These are phyloP conservation scores for Choiromyces venosus DNA, from an alignment of 495 filamentous ascomycete genomes.

Conservation along the genomic window DNA sequence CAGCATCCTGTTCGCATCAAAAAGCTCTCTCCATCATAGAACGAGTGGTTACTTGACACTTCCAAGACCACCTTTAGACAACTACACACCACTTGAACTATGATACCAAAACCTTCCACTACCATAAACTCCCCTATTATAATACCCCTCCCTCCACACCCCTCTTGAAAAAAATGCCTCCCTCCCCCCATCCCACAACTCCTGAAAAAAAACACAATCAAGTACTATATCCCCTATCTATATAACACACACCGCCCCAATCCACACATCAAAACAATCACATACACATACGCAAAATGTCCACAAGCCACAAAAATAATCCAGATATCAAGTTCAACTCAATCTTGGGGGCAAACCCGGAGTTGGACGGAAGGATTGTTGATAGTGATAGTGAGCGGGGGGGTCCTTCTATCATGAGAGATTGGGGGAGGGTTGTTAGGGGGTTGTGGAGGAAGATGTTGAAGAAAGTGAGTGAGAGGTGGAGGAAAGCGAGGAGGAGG, in stretches of 20 bases:
- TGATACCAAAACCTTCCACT: not conserved
- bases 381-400: not conserved
- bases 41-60: no score
- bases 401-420: not conserved
- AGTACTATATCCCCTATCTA: no score
- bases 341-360: not conserved
- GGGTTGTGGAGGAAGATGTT: no score
- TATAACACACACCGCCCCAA: no score
- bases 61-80: no score
- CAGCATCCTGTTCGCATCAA: no score
- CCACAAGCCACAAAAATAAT: not conserved
- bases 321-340: not conserved
- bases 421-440: not conserved
- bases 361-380: not conserved
- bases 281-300: not conserved
- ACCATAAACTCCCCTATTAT: not conserved
- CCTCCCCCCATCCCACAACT: no score
- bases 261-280: not conserved
- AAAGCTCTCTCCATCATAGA: no score
- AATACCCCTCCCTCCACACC: no score
- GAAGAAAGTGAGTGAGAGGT: no score
- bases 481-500: not conserved
- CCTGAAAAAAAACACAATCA: no score
- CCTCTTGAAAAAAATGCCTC: not conserved
- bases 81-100: no score